phyloP scores from a whole-genome alignment of 257 asterid species.

The Ligustrum vulgare region DNA sequence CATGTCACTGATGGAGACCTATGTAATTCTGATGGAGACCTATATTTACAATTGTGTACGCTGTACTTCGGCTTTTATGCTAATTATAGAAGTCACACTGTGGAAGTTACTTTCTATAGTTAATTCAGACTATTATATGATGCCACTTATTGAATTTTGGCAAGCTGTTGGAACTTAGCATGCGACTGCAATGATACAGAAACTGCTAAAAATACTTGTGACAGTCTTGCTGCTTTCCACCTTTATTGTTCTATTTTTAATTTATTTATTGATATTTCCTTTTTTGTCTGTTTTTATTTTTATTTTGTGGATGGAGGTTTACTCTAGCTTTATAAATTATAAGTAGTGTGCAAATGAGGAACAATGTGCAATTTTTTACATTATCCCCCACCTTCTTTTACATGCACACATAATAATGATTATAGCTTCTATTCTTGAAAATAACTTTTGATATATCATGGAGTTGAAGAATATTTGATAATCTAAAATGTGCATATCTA shows the following conservation, averaged over 20 bases:
- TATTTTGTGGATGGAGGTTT: background rate
- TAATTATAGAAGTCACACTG: background rate
- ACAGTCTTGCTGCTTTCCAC: background rate
- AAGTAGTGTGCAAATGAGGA: background rate
- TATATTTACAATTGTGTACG: too few relatives aligned
- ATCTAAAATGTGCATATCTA: slow-evolving; percentile 5
- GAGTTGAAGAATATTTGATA: background rate
- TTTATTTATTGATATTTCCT: background rate
- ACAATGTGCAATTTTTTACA: background rate
- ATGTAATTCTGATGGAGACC: background rate
- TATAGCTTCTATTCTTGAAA: background rate
- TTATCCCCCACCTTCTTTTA: background rate
- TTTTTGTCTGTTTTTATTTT: background rate
- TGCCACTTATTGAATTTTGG: background rate
- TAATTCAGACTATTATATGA: background rate
- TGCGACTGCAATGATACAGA: background rate
- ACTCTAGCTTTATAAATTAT: background rate
- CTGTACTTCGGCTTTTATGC: background rate
- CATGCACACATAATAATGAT: too few relatives aligned
- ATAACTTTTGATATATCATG: background rate
- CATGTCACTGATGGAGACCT: background rate
- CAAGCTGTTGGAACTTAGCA: background rate
- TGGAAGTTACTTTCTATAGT: background rate
- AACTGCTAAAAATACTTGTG: background rate
- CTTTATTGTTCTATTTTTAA: background rate